Conservation (phyloP, 352 stramenopile genomes). For the Globisporangium megalacanthum region DNA sequence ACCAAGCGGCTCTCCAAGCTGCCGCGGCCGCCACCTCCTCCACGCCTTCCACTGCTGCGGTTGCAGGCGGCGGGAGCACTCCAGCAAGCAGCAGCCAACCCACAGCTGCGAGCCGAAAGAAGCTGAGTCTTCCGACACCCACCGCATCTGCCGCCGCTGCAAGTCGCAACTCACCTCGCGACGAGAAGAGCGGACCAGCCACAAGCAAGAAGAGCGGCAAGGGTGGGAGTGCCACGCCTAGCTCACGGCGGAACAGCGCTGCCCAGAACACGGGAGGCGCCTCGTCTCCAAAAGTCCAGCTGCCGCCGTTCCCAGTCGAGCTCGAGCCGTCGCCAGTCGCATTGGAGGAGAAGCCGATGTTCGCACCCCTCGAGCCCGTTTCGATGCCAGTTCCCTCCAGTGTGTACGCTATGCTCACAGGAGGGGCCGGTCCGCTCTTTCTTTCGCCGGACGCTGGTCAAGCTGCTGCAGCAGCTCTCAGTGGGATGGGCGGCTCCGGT, state of each 20-base stretch:
- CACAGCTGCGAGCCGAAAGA: conserved; percentile 8
- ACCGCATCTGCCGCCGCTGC: background rate
- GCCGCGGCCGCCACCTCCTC: background rate
- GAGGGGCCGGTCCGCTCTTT: background rate
- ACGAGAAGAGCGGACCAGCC: conserved; percentile 29
- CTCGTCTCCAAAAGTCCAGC: conserved; percentile 8
- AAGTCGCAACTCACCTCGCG: conserved; percentile 18
- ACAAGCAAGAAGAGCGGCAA: conserved; percentile 40
- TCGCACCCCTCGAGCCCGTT: conserved; percentile 2
- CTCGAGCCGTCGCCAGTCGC: background rate
- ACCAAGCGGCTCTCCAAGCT: conserved; percentile 14
- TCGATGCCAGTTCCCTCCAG: background rate
- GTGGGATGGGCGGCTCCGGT: conserved; percentile 1
- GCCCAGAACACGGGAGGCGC: conserved; percentile 11
- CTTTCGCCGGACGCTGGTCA: background rate
- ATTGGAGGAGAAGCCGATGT: conserved; percentile 1
- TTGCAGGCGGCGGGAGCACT: background rate
- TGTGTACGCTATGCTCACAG: background rate
- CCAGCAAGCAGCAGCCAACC: background rate
- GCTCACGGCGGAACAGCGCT: conserved; percentile 24
- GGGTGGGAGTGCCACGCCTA: conserved; percentile 20
- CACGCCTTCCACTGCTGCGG: conserved; percentile 4
- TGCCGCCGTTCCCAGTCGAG: conserved; percentile 1
- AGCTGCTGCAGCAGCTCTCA: background rate
- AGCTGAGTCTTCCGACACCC: background rate